Evolutionary conservation across 2,329 filamentous ascomycete species (phyloP), one percentile per base, ranked within the genome.

Genomic region (Sphaerulina populicola): DNA sequence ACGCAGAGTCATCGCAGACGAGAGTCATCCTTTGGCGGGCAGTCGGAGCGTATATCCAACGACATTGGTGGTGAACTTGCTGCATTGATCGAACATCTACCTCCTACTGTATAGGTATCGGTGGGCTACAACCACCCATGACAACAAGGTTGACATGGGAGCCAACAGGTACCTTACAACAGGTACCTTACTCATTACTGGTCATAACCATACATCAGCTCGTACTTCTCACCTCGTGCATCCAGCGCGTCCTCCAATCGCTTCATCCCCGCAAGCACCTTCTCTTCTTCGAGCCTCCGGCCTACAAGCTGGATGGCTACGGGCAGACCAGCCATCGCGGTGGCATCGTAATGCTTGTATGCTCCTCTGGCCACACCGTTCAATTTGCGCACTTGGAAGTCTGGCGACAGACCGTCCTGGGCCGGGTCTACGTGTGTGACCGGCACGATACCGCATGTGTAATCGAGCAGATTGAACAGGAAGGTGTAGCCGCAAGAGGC

Each of bases 401-500:
- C 70, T 0, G 71, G 60, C 0, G 88, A 80, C 0, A 90, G 74
- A 56, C 80, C 76, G 63, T 93, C 86, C 38, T 81, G 73, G 1
- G 68, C 63, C 58, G 77, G 77, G 63, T 95, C 85, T 0, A 96
- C 90, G 54, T 89, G 86, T 0, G 87, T 91, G 1, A 96, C 82
- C 0, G 91, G 90, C 18, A 97, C 64, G 33, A 95, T 81, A 35
- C 90, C 90, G 10, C 80, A 79, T 1, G 86, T 80, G 69, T 96
- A 96, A 66, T 96, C 91, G 44, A 96, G 79, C 63, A 96, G 59
- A 62, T 96, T 96, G 73, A 93, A 97, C 50, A 95, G 70, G 66
- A 96, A 95, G 0, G 90, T 96, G 65, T 97, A 96, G 1, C 88
- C 89, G 62, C 90, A 96, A 59, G 83, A 88, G 56, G 85, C 86